phyloP scores from a whole-genome alignment of 768 basidiomycete species.

The Russula compacta region DNA sequence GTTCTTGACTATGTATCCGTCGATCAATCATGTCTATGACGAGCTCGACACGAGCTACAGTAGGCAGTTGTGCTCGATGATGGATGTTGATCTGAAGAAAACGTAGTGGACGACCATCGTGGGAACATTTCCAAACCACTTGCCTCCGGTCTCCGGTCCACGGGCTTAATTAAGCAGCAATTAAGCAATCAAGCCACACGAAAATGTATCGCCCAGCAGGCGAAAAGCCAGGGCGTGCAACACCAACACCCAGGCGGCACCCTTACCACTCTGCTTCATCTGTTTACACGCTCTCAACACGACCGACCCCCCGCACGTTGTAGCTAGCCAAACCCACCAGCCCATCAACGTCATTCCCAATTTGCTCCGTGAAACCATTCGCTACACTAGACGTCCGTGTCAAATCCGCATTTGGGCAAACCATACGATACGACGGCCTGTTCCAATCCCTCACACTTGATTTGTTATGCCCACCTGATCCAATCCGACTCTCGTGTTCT shows the following conservation, averaged over 20 bases:
- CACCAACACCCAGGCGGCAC: background rate
- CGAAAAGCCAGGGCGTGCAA: background rate
- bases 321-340: background rate
- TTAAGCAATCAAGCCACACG: no score
- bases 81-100: no score
- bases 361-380: constrained; percentile 8
- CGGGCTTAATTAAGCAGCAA: no score
- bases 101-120: no score
- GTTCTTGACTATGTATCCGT: no score
- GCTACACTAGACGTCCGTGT: constrained; percentile 2
- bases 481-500: background rate
- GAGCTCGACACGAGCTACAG: no score
- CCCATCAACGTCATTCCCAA: background rate
- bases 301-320: background rate
- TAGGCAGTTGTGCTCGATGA: no score
- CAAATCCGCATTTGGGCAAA: background rate
- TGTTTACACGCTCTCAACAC: background rate
- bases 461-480: constrained; percentile 7
- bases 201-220: background rate
- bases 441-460: background rate
- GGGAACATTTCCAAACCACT: background rate
- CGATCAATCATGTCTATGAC: no score
- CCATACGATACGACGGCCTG: background rate
- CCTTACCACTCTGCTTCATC: background rate
- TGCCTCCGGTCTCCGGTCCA: no score